Conservation (phyloP, 768 basidiomycete genomes). For the Rhodotorula kratochvilovae region DNA sequence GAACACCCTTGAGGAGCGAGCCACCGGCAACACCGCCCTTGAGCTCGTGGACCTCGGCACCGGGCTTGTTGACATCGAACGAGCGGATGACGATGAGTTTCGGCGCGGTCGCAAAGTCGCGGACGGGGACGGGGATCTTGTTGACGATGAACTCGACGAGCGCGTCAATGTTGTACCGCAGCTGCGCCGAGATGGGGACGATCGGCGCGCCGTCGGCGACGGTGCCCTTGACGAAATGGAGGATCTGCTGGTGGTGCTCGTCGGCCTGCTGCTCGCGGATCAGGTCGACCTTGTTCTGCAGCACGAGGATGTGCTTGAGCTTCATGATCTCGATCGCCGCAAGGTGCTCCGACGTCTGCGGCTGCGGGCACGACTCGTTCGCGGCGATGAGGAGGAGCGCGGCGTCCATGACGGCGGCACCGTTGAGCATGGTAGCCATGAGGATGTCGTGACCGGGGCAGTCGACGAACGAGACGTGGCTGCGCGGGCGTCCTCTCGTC, state of each 20-base stretch:
- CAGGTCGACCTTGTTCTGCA: conserved; percentile 86
- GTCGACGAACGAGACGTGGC: conserved; percentile 97
- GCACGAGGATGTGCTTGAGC: conserved; percentile 90
- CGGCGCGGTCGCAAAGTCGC: conserved; percentile 86
- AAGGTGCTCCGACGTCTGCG: conserved; percentile 96
- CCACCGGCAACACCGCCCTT: conserved; percentile 99
- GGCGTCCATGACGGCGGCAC: conserved; percentile 99
- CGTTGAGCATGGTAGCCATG: conserved; percentile 99
- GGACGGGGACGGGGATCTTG: conserved; percentile 86
- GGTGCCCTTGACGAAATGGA: conserved; percentile 94
- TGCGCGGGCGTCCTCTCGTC: conserved; percentile 14
- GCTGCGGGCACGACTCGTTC: conserved; percentile 98
- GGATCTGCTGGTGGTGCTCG: conserved; percentile 93
- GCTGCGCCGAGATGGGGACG: conserved; percentile 95
- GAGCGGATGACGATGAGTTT: conserved; percentile 97
- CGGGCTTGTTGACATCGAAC: conserved; percentile 99
- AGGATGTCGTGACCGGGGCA: conserved; percentile 86
- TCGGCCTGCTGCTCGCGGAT: conserved; percentile 91
- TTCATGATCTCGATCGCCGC: conserved; percentile 99
- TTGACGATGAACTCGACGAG: conserved; percentile 98
- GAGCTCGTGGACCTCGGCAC: conserved; percentile 90
- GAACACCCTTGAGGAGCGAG: conserved; percentile 85
- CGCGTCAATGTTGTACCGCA: conserved; percentile 98
- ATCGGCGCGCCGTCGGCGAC: conserved; percentile 96
- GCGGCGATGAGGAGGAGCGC: conserved; percentile 91